A percentile compares a stretch with the other conserved stretches of the same genome.
Conservation (phyloP, 768 basidiomycete genomes). For the Dentipellis sp. region DNA sequence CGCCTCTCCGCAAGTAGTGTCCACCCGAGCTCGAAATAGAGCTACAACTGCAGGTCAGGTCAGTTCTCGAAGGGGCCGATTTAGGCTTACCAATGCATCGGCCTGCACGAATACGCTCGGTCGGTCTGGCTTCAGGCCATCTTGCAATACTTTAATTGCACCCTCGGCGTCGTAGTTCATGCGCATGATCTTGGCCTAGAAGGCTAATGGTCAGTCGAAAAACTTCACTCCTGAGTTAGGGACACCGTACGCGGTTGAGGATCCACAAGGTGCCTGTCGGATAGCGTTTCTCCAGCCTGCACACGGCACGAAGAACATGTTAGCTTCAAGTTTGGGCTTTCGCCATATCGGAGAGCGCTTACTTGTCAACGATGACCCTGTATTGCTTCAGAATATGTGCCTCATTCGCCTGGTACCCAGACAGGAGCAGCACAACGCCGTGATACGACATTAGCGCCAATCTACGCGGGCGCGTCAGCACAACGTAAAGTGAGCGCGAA, state of each 20-base stretch:
- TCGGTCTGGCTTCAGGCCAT: conserved; percentile 45
- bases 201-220: not conserved
- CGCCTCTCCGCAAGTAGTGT: conserved; percentile 52
- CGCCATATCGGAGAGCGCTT: conserved; percentile 9
- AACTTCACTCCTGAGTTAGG: not conserved
- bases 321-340: not conserved
- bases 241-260: conserved; percentile 45
- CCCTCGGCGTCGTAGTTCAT: conserved; percentile 57
- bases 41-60: conserved; percentile 25
- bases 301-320: not conserved
- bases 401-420: conserved; percentile 74
- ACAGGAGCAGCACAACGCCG: conserved; percentile 57
- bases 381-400: conserved; percentile 54
- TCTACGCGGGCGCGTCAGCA: conserved; percentile 21
- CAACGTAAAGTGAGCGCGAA: not conserved
- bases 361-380: conserved; percentile 55
- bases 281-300: conserved; percentile 46
- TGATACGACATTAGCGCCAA: conserved; percentile 78
- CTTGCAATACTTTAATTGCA: conserved; percentile 54
- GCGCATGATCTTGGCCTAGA: conserved; percentile 64
- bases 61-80: not conserved
- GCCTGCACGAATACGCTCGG: conserved; percentile 58
- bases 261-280: conserved; percentile 68
- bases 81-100: conserved; percentile 48
- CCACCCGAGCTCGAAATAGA: conserved; percentile 76